These are phyloP conservation scores for Salvia splendens DNA, from an alignment of 257 asterid species.

Conservation along the genomic window DNA sequence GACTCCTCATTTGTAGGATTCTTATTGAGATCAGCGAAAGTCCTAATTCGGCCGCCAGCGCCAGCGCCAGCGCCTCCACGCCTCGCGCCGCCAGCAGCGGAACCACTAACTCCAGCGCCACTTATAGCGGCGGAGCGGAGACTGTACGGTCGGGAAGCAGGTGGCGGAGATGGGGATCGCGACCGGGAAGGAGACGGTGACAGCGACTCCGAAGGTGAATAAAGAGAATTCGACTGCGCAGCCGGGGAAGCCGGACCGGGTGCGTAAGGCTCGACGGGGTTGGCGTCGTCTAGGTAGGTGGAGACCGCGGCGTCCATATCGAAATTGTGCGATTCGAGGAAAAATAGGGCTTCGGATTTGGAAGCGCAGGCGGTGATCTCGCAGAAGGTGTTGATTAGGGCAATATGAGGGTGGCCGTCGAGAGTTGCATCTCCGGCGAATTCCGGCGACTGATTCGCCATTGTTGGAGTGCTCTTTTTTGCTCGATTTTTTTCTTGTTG, in stretches of 20 bases:
- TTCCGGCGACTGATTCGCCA: conserved; percentile 45
- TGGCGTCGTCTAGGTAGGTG: conserved; percentile 65
- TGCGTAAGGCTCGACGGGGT: conserved; percentile 28
- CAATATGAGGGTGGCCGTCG: conserved; percentile 40
- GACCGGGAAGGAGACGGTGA: conserved; percentile 45
- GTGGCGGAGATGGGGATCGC: conserved; percentile 56
- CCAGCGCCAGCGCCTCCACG: conserved; percentile 36
- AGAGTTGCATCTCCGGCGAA: conserved; percentile 33
- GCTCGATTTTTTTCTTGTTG: conserved; percentile 20
- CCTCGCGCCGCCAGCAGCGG: conserved; percentile 34
- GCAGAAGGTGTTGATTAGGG: conserved; percentile 61
- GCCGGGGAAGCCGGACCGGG: conserved; percentile 26
- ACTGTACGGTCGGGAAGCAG: conserved; percentile 42
- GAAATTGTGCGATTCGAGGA: conserved; percentile 80
- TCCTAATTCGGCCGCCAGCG: conserved; percentile 49
- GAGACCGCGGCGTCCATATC: conserved; percentile 85
- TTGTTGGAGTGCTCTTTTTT: conserved; percentile 17
- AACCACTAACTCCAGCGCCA: conserved; percentile 26
- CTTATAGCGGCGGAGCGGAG: conserved; percentile 48
- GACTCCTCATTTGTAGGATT: conserved; percentile 46
- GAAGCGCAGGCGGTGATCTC: conserved; percentile 71
- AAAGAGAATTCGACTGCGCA: conserved; percentile 37
- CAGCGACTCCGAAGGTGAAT: conserved; percentile 48
- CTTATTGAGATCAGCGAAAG: conserved; percentile 72
- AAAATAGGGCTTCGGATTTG: conserved; percentile 72